phyloP scores from a whole-genome alignment of 345 rosid genomes.

The Iberis pinnata region DNA sequence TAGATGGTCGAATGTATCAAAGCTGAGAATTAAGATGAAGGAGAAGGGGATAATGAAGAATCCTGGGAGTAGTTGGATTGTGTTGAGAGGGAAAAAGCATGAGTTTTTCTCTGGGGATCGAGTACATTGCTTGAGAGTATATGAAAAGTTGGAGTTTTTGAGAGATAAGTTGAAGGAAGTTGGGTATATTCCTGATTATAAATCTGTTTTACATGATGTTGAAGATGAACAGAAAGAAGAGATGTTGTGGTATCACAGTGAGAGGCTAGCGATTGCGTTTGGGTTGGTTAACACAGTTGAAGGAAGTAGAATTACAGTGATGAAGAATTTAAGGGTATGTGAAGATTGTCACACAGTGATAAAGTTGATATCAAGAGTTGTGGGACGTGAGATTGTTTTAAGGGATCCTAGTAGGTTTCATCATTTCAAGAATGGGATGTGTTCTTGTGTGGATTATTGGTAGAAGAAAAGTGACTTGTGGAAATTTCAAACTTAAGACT shows the following conservation, averaged over 20 bases:
- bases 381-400: conserved; percentile 42
- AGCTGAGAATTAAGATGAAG: conserved; percentile 56
- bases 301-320: conserved; percentile 47
- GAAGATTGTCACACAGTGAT: conserved; percentile 59
- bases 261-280: conserved; percentile 62
- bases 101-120: conserved; percentile 55
- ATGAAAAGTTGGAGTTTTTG: conserved; percentile 52
- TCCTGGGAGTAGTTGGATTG: conserved; percentile 61
- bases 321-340: conserved; percentile 72
- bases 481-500: not conserved
- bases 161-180: conserved; percentile 47
- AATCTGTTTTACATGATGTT: conserved; percentile 56
- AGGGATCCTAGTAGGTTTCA: conserved; percentile 55
- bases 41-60: conserved; percentile 43
- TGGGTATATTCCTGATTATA: conserved; percentile 52
- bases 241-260: conserved; percentile 53
- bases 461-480: conserved; percentile 16
- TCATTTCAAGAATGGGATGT: conserved; percentile 40
- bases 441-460: conserved; percentile 63
- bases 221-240: conserved; percentile 69
- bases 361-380: conserved; percentile 45
- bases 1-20: conserved; percentile 51
- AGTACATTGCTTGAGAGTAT: conserved; percentile 36
- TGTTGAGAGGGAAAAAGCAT: conserved; percentile 41
- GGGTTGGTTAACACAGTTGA: conserved; percentile 40